Base-by-base conservation (phyloP, 495 filamentous ascomycete species). In the Aspergillus saccharolyticus region DNA sequence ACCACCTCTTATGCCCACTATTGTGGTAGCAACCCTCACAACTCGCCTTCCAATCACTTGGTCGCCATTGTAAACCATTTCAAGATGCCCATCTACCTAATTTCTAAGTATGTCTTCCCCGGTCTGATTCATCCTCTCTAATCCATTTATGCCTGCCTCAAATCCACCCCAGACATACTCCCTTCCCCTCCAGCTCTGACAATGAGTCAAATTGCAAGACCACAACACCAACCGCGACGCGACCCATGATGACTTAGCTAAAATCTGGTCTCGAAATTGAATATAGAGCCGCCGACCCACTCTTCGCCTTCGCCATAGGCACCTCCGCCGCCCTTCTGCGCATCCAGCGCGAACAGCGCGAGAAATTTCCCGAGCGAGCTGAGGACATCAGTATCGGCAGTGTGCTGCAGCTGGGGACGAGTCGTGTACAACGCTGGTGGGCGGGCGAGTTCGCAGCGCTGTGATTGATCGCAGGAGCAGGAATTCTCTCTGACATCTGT, bases 231-330 rank as follows among this genome's bases (percentile, higher is more conserved):
- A 20, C 21, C 10, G n/a, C 25, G 9, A 28, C 4, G 3, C 9
- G 21, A 46, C 17, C 44, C 33, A 12, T 12, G 12, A 28, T 28
- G n/a, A n/a, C n/a, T n/a, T n/a, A n/a, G n/a, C n/a, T n/a, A n/a
- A n/a, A n/a, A n/a, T n/a, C n/a, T n/a, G n/a, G n/a, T n/a, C n/a
- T n/a, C n/a, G n/a, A n/a, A n/a, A n/a, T n/a, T n/a, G n/a, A n/a
- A n/a, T n/a, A 43, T 44, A 92, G 90, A 69, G 64, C 83, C 49
- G 83, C 81, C 19, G 94, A 98, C 66, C 94, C 93, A 18, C 64
- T 96, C 60, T 98, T 97, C 67, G 94, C 91, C 43, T 58, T 96
- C 43, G 70, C 82, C 52, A 93, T 97, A 66, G 94, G 87, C 78
- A 12, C 82, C 77, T 48, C 86, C 74, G 58, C 88, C 74, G 53